phyloP scores from a whole-genome alignment of 139 green algal genomes.

The Tetradesmus obliquus region DNA sequence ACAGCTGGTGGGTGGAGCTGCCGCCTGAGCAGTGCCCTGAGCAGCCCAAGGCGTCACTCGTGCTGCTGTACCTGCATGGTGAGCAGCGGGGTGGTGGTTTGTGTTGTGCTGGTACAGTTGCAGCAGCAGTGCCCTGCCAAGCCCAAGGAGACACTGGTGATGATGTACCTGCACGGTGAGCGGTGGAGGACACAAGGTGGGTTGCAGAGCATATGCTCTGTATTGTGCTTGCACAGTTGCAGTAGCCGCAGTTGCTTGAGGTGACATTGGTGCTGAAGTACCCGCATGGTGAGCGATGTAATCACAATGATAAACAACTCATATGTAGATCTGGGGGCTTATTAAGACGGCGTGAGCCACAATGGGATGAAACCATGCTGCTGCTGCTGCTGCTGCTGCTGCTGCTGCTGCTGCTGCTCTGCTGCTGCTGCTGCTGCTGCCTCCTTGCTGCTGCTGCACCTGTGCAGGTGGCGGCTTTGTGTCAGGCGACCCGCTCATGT shows the following conservation, averaged over 20 bases:
- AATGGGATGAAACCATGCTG: too few relatives aligned
- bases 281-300: neutral
- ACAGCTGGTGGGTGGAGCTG: neutral
- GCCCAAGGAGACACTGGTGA: neutral
- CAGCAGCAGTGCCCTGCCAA: neutral
- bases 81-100: neutral
- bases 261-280: neutral
- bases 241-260: neutral
- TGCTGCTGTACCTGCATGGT: neutral
- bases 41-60: neutral
- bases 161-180: conserved; percentile 9
- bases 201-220: neutral
- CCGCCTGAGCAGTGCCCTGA: neutral
- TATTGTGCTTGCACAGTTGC: too few relatives aligned
- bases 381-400: too few relatives aligned
- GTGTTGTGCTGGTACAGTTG: neutral
- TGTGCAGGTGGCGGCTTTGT: neutral
- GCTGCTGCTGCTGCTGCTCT: neutral
- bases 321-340: too few relatives aligned
- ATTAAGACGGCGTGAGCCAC: too few relatives aligned
- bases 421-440: neutral
- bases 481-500: neutral
- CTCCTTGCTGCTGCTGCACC: neutral
- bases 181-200: too few relatives aligned
- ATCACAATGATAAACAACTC: too few relatives aligned